Base-by-base conservation (phyloP, 2,329 filamentous ascomycete species). In the Pyrenochaeta sp. region DNA sequence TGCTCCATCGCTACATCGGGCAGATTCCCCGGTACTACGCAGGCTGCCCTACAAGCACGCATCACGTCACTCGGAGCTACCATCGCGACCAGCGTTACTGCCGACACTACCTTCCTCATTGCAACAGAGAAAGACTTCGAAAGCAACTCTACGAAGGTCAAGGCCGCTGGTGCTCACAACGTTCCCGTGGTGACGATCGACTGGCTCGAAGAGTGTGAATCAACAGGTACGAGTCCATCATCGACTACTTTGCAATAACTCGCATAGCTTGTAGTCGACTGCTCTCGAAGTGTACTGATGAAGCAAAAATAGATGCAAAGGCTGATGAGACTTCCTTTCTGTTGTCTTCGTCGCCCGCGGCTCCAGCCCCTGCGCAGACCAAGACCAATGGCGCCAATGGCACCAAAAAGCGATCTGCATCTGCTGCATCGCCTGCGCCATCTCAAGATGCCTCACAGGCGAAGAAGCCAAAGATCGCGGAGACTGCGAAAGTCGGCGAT, bases 171-270 rank as follows among this genome's bases (percentile, higher is more conserved):
- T 7, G 55, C 73, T 9, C 72, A 77, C 22, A 72, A 65, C 14
- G 69, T 87, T 9, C 76, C 76, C 3, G 76, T 89, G 31, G 78
- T 90, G 18, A 75, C 69, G 7, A 65, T 85, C 0, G 70, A 80
- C 10, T 90, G 87, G 87, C 70, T 85, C n/a, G 51, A 80, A 2
- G 78, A 84, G n/a, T 84, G 78, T 15, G 70, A 80, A 24, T 50
- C 71, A 10, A 65, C 71, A 11, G 73, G 72, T 31, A 63, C 70
- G 44, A 28, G 19, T 31, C n/a, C n/a, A 23, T 4, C 35, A 35
- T 30, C 22, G 13, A 11, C 11, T 22, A n/a, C 10, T 19, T n/a
- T n/a, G n/a, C n/a, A n/a, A n/a, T n/a, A n/a, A n/a, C n/a, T n/a
- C n/a, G n/a, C n/a, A n/a, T n/a, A n/a, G n/a, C n/a, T n/a, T n/a